Evolutionary conservation across 148 eudicot genomes (phyloP).

Genomic region (Silene uniflora): DNA sequence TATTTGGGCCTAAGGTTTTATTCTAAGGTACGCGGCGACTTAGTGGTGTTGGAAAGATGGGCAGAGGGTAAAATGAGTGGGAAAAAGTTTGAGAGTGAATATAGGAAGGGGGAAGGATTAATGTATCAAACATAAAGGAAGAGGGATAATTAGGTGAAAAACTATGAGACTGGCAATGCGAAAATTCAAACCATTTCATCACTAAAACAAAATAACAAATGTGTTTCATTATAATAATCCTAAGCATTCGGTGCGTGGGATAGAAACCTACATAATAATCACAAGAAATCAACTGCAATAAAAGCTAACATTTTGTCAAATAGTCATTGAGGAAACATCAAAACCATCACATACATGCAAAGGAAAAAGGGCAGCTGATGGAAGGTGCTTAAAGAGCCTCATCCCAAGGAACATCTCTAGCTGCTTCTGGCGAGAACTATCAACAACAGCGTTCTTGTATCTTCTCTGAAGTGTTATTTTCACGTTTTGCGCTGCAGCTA

Average conservation of each 20-base stretch:
- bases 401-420: constrained; percentile 88
- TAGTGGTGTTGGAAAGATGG: no score
- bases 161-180: no score
- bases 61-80: no score
- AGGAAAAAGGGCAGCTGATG: constrained; percentile 63
- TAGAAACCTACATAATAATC: background rate
- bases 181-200: no score
- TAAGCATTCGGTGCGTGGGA: background rate
- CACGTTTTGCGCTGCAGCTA: constrained; percentile 96
- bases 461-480: constrained; percentile 90
- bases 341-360: constrained; percentile 55
- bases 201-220: background rate
- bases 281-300: constrained; percentile 1
- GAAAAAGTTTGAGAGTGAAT: no score
- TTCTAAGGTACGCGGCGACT: no score
- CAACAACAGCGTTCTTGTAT: constrained; percentile 86
- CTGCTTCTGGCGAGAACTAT: constrained; percentile 97
- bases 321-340: background rate
- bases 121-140: no score
- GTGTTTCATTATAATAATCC: background rate
- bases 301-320: constrained; percentile 7
- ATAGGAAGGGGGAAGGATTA: no score
- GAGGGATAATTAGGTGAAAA: no score
- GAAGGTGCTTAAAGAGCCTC: constrained; percentile 90
- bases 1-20: no score